Base-by-base conservation (phyloP, 441 rosid genomes). In the Pelargonium cotyledonis region DNA sequence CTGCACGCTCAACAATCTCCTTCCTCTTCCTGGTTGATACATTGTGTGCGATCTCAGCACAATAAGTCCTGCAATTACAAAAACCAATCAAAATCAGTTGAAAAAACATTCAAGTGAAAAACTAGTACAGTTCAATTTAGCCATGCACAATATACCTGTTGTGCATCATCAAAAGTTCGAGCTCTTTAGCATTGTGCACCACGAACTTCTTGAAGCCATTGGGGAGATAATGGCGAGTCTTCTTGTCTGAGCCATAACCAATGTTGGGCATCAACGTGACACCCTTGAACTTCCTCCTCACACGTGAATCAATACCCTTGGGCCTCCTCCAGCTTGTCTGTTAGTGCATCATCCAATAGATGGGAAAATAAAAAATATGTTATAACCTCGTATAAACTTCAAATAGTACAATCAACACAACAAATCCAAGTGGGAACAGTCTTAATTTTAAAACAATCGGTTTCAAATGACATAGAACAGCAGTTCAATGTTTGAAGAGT, bases 201-300 rank as follows among this genome's bases (percentile, higher is more conserved):
- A 68, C 76, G 41, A 73, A 73, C 46, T 73, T 73, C 76, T 68
- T 73, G 63, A 73, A 68, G 41, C 76, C 76, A 8, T 68, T 73
- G 14, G 76, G 72, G 10, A 73, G 76, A 51, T 49, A 68, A 53
- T 68, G 72, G 58, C 76, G 72, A 1, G 76, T 68, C 61, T 68
- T 73, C 76, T 63, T 68, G 65, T 68, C 76, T 18, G 76, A 63
- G 0, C 72, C 72, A 21, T 73, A 73, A 19, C 72, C 72, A 23
- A 68, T 63, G 57, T 68, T 68, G 67, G 72, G 72, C 76, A 73
- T 68, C 43, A 68, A 31, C 35, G 71, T 68, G 68, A 62, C 47
- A 16, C 76, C 76, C 23, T 73, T 68, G 12, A 73, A 73, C 64
- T 68, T 73, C 21, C 76, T 73, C 68, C 72, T 68, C 53, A 73